Conservation (phyloP, 768 basidiomycete species). For the Phaeotremella fagi region DNA sequence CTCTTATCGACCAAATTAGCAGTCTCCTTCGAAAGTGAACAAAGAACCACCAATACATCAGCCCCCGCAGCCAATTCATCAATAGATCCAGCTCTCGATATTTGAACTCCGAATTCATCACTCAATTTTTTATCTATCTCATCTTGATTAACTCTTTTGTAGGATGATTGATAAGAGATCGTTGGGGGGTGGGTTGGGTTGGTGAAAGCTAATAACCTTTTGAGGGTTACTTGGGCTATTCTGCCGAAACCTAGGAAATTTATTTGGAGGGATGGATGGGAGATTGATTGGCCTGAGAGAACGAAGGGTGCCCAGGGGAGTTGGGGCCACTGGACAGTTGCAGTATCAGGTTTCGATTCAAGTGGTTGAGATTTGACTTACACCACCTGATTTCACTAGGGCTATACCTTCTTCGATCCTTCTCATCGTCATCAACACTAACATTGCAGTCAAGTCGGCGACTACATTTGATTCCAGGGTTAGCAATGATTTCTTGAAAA, state of each 20-base stretch:
- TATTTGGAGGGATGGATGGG: slow-evolving; percentile 53
- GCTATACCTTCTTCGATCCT: slow-evolving; percentile 62
- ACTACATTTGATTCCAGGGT: slow-evolving; percentile 54
- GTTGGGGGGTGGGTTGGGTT: slow-evolving; percentile 27
- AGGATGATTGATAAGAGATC: slow-evolving; percentile 37
- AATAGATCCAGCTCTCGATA: slow-evolving; percentile 60
- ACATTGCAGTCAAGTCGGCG: slow-evolving; percentile 83
- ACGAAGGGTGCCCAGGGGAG: slow-evolving; percentile 75
- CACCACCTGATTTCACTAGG: slow-evolving; percentile 67
- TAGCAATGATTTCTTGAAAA: neutral
- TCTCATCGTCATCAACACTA: slow-evolving; percentile 88
- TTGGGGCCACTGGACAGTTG: slow-evolving; percentile 64
- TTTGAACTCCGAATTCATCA: slow-evolving; percentile 42
- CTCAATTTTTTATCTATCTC: slow-evolving; percentile 39
- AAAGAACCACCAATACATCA: slow-evolving; percentile 78
- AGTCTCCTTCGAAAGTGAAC: slow-evolving; percentile 55
- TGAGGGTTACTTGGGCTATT: slow-evolving; percentile 78
- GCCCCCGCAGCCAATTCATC: slow-evolving; percentile 69
- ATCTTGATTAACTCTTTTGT: slow-evolving; percentile 30
- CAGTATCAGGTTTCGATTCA: neutral
- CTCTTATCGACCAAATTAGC: slow-evolving; percentile 65
- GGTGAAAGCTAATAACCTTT: slow-evolving; percentile 73
- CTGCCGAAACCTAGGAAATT: slow-evolving; percentile 95
- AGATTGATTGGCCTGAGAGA: slow-evolving; percentile 63
- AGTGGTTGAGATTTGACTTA: slow-evolving; percentile 42